Evolutionary conservation across 169 alveolate species (phyloP).

Genomic region (Cryptosporidium felis): DNA sequence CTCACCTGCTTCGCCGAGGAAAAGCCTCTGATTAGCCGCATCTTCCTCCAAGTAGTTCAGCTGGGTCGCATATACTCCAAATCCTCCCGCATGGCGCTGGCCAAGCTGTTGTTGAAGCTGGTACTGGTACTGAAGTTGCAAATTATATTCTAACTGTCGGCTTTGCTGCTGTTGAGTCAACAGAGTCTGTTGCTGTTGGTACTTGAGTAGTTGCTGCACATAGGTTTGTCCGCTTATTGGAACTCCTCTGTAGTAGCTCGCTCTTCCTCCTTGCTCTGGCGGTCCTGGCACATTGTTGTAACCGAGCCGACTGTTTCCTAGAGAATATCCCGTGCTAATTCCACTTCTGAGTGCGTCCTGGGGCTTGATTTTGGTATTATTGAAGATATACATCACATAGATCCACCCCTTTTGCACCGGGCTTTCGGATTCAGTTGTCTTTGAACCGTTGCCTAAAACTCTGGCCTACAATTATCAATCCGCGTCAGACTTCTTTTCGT

Average conservation of each 20-base stretch:
- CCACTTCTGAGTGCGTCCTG: not conserved
- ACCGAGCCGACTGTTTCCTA: not conserved
- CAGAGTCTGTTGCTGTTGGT: not conserved
- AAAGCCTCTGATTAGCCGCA: not conserved
- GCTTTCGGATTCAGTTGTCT: not conserved
- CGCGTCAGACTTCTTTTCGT: not conserved
- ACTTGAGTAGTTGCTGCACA: not conserved
- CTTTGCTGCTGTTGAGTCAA: slow-evolving; percentile 2
- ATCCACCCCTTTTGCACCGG: not conserved
- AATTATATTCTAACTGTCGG: slow-evolving; percentile 26
- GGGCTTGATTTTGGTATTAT: not conserved
- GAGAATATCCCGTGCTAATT: not conserved
- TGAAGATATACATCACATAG: slow-evolving; percentile 14
- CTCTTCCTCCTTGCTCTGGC: not conserved
- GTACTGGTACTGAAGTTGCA: slow-evolving; percentile 23
- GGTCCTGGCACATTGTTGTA: not conserved
- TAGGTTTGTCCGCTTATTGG: not conserved
- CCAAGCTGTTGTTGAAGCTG: slow-evolving; percentile 14
- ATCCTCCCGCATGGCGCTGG: not conserved
- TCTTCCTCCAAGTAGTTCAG: not conserved
- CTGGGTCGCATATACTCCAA: not conserved
- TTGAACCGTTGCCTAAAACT: not conserved
- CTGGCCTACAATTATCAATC: not conserved
- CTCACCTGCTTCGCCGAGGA: not conserved
- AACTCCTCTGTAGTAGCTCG: not conserved